Percentiles rank a stretch among this genome's conserved stretches.
These are phyloP conservation scores for Cordyceps militaris DNA, from an alignment of 2,329 filamentous ascomycete genomes.

Conservation along the genomic window DNA sequence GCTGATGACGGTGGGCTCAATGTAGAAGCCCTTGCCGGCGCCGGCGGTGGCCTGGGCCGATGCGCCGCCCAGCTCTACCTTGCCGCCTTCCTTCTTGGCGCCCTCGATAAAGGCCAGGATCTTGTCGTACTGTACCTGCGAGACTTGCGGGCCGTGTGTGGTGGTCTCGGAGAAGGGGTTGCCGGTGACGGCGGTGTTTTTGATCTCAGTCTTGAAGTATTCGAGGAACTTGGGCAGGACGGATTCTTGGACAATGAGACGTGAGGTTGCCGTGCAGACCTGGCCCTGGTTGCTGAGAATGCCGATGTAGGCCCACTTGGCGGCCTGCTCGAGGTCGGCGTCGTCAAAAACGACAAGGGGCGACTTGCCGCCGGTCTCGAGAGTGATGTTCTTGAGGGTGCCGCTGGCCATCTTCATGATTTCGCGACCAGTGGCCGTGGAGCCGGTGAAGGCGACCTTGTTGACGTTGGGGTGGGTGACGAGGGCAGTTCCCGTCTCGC, in stretches of 20 bases:
- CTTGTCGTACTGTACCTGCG: slow-evolving; percentile 62
- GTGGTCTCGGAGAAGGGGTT: slow-evolving; percentile 63
- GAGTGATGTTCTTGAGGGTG: slow-evolving; percentile 58
- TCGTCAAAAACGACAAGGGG: slow-evolving; percentile 59
- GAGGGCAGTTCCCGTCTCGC: slow-evolving; percentile 60
- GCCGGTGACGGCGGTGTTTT: slow-evolving; percentile 56
- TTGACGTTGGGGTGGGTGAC: slow-evolving; percentile 61
- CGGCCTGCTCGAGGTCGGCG: slow-evolving; percentile 59
- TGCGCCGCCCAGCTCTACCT: slow-evolving; percentile 57
- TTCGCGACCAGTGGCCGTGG: slow-evolving; percentile 61
- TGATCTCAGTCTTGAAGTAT: slow-evolving; percentile 52
- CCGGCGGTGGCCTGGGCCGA: slow-evolving; percentile 26
- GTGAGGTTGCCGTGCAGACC: slow-evolving; percentile 57
- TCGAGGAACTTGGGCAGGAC: slow-evolving; percentile 57
- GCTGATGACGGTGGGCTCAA: slow-evolving; percentile 40
- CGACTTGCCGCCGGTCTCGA: slow-evolving; percentile 62
- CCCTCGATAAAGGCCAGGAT: slow-evolving; percentile 63
- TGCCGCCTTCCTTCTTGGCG: slow-evolving; percentile 66
- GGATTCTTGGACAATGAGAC: slow-evolving; percentile 56
- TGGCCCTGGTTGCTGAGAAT: slow-evolving; percentile 58
- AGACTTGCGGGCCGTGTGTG: slow-evolving; percentile 70
- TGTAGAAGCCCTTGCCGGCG: slow-evolving; percentile 38
- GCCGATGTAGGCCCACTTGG: slow-evolving; percentile 48
- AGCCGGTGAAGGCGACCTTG: slow-evolving; percentile 75
- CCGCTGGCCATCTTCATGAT: slow-evolving; percentile 71